Evolutionary conservation across 352 stramenopile species (phyloP).

Genomic region (Aphanomyces stellatus): DNA sequence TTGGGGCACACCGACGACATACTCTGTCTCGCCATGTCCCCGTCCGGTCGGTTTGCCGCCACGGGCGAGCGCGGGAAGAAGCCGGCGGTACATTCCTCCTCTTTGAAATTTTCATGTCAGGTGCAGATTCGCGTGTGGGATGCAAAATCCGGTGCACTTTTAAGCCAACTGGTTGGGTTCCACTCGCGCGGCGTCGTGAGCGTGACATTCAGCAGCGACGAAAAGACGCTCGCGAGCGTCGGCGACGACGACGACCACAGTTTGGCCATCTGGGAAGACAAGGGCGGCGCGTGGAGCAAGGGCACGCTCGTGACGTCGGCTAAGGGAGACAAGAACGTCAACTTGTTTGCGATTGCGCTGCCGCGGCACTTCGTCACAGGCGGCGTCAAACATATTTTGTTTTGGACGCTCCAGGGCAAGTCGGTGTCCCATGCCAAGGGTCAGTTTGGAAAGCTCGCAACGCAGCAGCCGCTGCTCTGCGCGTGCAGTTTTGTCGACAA

Average conservation of each 20-base stretch:
- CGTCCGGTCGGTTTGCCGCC: constrained; percentile 60
- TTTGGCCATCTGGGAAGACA: constrained; percentile 44
- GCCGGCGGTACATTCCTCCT: constrained; percentile 20
- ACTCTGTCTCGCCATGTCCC: constrained; percentile 64
- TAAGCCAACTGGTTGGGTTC: constrained; percentile 50
- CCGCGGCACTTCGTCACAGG: constrained; percentile 16
- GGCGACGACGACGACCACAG: constrained; percentile 32
- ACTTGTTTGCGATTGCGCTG: constrained; percentile 18
- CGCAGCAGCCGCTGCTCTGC: constrained; percentile 15
- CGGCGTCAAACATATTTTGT: constrained; percentile 23
- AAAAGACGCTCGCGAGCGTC: constrained; percentile 23
- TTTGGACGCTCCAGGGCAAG: constrained; percentile 23
- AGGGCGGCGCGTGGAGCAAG: constrained; percentile 51
- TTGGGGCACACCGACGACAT: constrained; percentile 82
- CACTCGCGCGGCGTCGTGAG: constrained; percentile 63
- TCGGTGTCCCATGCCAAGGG: constrained; percentile 18
- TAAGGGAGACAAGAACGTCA: constrained; percentile 23
- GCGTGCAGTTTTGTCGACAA: constrained; percentile 16
- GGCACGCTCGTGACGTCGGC: constrained; percentile 8
- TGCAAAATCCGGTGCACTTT: constrained; percentile 54
- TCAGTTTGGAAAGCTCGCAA: constrained; percentile 19
- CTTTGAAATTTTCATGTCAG: not conserved
- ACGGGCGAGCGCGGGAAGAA: constrained; percentile 81
- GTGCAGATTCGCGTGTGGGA: constrained; percentile 74
- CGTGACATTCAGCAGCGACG: constrained; percentile 47